Evolutionary conservation across 345 rosid species (phyloP), one percentile per base, ranked within the genome.

Genomic region (Balakata baccata): DNA sequence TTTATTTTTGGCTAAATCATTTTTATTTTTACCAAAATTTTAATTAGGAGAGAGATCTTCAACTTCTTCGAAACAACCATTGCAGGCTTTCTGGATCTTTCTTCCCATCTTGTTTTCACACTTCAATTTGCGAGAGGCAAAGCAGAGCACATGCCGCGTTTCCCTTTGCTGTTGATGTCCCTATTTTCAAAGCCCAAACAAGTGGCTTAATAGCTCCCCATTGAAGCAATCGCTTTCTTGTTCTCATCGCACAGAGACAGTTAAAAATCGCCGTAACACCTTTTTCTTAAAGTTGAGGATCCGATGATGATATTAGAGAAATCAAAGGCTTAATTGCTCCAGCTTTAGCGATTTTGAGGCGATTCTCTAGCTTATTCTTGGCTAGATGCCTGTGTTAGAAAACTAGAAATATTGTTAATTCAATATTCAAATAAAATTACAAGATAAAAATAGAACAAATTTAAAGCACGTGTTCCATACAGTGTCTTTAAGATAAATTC

Each of bases 81-180:
- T n/a, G n/a, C n/a, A n/a, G n/a, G n/a, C n/a, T n/a, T n/a, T n/a
- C n/a, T n/a, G n/a, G n/a, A n/a, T n/a, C n/a, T n/a, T n/a, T n/a
- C n/a, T n/a, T n/a, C n/a, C n/a, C n/a, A n/a, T n/a, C n/a, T n/a
- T n/a, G n/a, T n/a, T n/a, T n/a, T n/a, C n/a, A n/a, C n/a, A n/a
- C 94, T 41, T 92, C 97, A 6, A 87, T 16, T 78, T 95, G 98
- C 0, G 99, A 95, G 7, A 95, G 83, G 3, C 97, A 90, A 59
- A 95, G 89, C 13, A 95, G 81, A 74, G 99, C 97, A 69, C 99
- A 92, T 0, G 99, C 94, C 0, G 98, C 90, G 90, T 95, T 95
- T 79, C 91, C 99, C 73, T 82, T 89, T 4, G 97, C 85, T 59
- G 97, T 86, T 13, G 98, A 18, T 5, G 90, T 91, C 22, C 99